Percentiles rank a stretch among this genome's conserved stretches.
These are phyloP conservation scores for Clonostachys sp. DNA, from an alignment of 2,329 filamentous ascomycete genomes.

Conservation along the genomic window DNA sequence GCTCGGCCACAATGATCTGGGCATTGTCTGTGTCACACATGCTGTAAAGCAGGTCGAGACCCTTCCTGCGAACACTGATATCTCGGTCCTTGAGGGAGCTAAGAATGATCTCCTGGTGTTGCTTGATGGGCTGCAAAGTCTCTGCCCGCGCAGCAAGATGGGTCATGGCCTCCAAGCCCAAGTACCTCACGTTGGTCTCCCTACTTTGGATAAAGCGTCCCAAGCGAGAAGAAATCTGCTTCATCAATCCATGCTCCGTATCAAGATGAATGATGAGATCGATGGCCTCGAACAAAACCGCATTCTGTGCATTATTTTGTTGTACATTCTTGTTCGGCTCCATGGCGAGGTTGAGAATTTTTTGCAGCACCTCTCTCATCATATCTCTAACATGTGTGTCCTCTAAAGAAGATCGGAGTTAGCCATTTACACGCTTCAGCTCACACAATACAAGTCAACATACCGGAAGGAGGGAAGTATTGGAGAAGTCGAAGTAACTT, in stretches of 20 bases:
- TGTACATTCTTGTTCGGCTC: slow-evolving; percentile 98
- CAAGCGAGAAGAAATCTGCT: slow-evolving; percentile 85
- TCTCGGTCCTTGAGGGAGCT: slow-evolving; percentile 91
- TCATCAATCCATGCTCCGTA: slow-evolving; percentile 90
- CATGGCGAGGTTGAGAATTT: slow-evolving; percentile 85
- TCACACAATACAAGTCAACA: slow-evolving; percentile 15
- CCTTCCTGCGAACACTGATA: slow-evolving; percentile 94
- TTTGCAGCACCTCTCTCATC: slow-evolving; percentile 86
- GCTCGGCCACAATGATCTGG: slow-evolving; percentile 85
- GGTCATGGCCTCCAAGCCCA: slow-evolving; percentile 96
- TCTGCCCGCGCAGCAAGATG: slow-evolving; percentile 92
- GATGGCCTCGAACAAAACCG: slow-evolving; percentile 96
- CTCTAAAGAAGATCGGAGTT: slow-evolving; percentile 44
- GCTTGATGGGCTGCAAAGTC: slow-evolving; percentile 94
- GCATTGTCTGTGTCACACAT: slow-evolving; percentile 99
- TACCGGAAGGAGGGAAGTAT: slow-evolving; percentile 92
- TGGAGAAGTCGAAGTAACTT: slow-evolving; percentile 89
- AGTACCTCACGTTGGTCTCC: slow-evolving; percentile 95
- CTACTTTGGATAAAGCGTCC: slow-evolving; percentile 95
- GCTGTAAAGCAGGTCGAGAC: slow-evolving; percentile 94
- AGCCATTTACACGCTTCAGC: too few relatives aligned
- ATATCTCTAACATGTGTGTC: slow-evolving; percentile 88
- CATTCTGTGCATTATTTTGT: slow-evolving; percentile 98
- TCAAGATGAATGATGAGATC: slow-evolving; percentile 97
- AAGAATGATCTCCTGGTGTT: slow-evolving; percentile 94